phyloP scores from a whole-genome alignment of 2,329 filamentous ascomycete genomes.

The Diaporthe capsici region DNA sequence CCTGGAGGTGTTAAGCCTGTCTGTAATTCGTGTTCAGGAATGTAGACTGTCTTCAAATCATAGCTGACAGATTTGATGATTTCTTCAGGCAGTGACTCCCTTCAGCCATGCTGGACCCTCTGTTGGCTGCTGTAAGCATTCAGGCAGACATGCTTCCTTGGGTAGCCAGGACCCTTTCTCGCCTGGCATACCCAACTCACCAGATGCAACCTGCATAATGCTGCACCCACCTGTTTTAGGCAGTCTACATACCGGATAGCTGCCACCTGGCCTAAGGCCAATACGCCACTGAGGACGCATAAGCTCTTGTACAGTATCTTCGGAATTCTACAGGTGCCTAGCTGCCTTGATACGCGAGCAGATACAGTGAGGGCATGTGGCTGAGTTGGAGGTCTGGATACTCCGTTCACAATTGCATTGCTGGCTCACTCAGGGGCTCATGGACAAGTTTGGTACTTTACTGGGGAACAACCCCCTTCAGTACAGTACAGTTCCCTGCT shows the following conservation, averaged over 20 bases:
- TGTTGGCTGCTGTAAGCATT: neutral
- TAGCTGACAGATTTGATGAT: neutral
- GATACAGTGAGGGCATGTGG: neutral
- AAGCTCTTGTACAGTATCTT: slow-evolving; percentile 1
- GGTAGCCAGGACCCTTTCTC: neutral
- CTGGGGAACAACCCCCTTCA: neutral
- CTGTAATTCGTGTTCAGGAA: neutral
- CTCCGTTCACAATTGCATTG: neutral
- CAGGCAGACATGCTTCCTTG: slow-evolving; percentile 1
- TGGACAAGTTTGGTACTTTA: neutral
- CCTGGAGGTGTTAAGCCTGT: neutral
- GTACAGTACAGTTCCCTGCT: neutral
- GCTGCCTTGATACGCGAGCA: neutral
- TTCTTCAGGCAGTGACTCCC: neutral
- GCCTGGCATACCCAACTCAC: neutral
- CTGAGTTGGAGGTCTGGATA: neutral
- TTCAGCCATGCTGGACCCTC: neutral
- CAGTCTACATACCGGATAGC: neutral
- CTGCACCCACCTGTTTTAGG: neutral
- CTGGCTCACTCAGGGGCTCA: neutral
- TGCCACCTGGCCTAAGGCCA: slow-evolving; percentile 16
- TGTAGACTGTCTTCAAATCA: neutral
- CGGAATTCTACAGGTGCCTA: neutral
- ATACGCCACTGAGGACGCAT: neutral
- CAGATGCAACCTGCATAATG: neutral